These are phyloP conservation scores for Calycina marina DNA, from an alignment of 2,329 filamentous ascomycete species.

Conservation along the genomic window DNA sequence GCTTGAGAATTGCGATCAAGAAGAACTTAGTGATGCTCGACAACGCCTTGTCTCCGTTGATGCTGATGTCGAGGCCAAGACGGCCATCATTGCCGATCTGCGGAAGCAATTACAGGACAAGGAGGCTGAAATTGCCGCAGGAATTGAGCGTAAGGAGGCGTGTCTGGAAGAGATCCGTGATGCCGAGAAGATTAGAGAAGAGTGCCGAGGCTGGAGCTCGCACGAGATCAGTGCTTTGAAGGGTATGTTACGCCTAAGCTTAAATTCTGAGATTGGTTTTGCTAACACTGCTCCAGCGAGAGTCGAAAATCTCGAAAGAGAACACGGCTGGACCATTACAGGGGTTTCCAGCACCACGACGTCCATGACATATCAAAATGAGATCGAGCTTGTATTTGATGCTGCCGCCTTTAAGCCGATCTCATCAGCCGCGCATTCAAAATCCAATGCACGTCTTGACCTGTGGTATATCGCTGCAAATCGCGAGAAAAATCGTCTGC, in stretches of 20 bases:
- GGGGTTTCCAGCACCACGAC: slow-evolving; percentile 45
- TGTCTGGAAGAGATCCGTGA: slow-evolving; percentile 63
- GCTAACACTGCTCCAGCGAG: slow-evolving; percentile 38
- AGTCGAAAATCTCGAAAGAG: slow-evolving; percentile 49
- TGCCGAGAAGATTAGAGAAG: slow-evolving; percentile 71
- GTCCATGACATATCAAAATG: slow-evolving; percentile 60
- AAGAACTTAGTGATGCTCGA: slow-evolving; percentile 62
- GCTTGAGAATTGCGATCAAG: slow-evolving; percentile 65
- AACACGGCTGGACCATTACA: slow-evolving; percentile 58
- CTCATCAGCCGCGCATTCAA: slow-evolving; percentile 6
- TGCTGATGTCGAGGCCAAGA: slow-evolving; percentile 55
- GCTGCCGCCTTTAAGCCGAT: slow-evolving; percentile 42
- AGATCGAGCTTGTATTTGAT: slow-evolving; percentile 62
- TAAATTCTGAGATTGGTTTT: background rate
- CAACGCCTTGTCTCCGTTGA: slow-evolving; percentile 50
- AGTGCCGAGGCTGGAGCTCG: slow-evolving; percentile 78
- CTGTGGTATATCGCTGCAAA: slow-evolving; percentile 54
- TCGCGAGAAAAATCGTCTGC: slow-evolving; percentile 35
- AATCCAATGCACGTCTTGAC: slow-evolving; percentile 42
- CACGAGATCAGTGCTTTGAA: slow-evolving; percentile 69
- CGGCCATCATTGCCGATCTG: slow-evolving; percentile 49
- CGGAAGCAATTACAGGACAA: slow-evolving; percentile 53
- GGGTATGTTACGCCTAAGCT: slow-evolving; percentile 32
- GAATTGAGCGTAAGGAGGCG: slow-evolving; percentile 51
- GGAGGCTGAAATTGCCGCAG: slow-evolving; percentile 45